phyloP scores from a whole-genome alignment of 1,284 basidiomycete genomes.

The Bondarzewia mesenterica region DNA sequence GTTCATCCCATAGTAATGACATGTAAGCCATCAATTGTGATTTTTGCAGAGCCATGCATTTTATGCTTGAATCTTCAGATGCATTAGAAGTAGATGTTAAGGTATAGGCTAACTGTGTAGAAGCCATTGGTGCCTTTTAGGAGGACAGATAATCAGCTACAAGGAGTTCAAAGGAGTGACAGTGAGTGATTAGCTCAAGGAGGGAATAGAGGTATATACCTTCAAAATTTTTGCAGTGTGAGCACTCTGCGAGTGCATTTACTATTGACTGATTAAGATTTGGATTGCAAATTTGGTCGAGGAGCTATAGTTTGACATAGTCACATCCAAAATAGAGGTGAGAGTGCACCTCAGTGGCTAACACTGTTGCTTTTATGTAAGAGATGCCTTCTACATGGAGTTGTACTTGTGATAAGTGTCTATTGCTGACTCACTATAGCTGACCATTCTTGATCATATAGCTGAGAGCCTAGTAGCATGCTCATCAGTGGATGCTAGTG shows the following conservation, averaged over 20 bases:
- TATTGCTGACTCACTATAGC: conserved; percentile 22
- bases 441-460: conserved; percentile 24
- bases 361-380: conserved; percentile 11
- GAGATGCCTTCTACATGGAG: conserved; percentile 17
- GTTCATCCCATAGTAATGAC: conserved; percentile 18
- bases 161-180: conserved; percentile 27
- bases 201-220: conserved; percentile 19
- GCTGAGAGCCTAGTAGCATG: conserved; percentile 17
- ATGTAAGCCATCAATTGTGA: conserved; percentile 16
- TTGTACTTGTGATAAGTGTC: background rate
- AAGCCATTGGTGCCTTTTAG: conserved; percentile 25
- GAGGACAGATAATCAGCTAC: conserved; percentile 27
- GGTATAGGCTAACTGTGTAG: conserved; percentile 18
- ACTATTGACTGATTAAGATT: conserved; percentile 22
- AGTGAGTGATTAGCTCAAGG: conserved; percentile 26
- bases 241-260: conserved; percentile 21
- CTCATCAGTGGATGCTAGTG: conserved; percentile 15
- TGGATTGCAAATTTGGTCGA: conserved; percentile 21
- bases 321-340: conserved; percentile 25
- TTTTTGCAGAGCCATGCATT: conserved; percentile 16
- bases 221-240: conserved; percentile 21
- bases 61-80: conserved; percentile 22
- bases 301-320: conserved; percentile 18
- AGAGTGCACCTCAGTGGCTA: conserved; percentile 9
- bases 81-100: conserved; percentile 21